Evolutionary conservation across 371 early-diverging fungal species (phyloP), one percentile per base, ranked within the genome.

Genomic region (Mucor sp.): DNA sequence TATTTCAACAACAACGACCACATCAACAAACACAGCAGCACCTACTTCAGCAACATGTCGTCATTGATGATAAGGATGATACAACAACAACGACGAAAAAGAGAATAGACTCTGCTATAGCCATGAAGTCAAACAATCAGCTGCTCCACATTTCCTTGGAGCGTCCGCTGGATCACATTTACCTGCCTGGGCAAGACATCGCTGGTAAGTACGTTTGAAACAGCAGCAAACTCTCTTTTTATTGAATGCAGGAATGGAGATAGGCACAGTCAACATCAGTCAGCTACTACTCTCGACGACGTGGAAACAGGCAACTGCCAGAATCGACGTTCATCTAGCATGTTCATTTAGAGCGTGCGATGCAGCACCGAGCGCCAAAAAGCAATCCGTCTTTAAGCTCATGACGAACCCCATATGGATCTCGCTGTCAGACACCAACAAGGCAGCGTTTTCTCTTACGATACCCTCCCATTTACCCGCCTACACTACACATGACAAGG

Each of bases 381-480:
- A 72, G 32, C 43, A 58, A 37, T 68, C 71, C 12, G 39, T 74
- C 21, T 74, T 74, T 44, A 71, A 71, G 37, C 59, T 48, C 32
- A 64, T 56, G 33, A 63, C 32, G 15, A 67, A 39, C n/a, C 61
- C 53, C 15, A 41, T 50, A 15, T 73, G 57, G 66, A 63, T 28
- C 39, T 12, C 33, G 30, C 25, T 32, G 44, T 50, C 44, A 23
- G 64, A 66, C 28, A 47, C 27, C n/a, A 33, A 57, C 43, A 48
- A 58, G 32, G 27, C 65, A 12, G 33, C 59, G 1, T 74, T 74
- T 19, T 64, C 47, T 27, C 58, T 74, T 35, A 64, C 55, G 6
- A 64, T 74, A 32, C 74, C 74, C 23, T 48, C 47, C 19, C 59
- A 71, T 37, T 44, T 74, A 8, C 74, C 74, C n/a, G 67, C 74